These are phyloP conservation scores for Leucosporidium scottii DNA, from an alignment of 768 basidiomycete genomes.

Conservation along the genomic window DNA sequence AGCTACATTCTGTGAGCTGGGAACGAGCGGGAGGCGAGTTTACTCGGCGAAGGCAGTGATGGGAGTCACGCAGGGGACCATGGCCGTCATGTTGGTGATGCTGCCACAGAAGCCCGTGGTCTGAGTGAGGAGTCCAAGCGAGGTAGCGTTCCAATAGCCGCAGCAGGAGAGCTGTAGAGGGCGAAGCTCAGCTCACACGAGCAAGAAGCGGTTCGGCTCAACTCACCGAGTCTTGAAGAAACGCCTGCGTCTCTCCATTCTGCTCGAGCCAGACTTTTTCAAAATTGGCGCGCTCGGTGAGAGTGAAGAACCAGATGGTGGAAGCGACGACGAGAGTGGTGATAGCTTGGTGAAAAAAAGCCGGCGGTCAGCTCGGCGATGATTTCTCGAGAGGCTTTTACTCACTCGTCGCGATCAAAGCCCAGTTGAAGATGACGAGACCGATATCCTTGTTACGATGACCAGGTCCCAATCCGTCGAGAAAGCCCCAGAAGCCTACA, in stretches of 20 bases:
- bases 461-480: neutral
- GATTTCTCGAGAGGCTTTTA: neutral
- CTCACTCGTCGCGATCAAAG: neutral
- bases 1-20: neutral
- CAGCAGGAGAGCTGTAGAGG: conserved; percentile 18
- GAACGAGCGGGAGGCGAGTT: neutral
- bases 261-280: conserved; percentile 6
- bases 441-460: conserved; percentile 1
- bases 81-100: conserved; percentile 1
- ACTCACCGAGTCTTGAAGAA: conserved; percentile 25
- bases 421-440: conserved; percentile 3
- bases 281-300: conserved; percentile 8
- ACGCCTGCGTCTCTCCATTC: neutral
- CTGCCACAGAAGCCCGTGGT: conserved; percentile 17
- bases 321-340: conserved; percentile 3
- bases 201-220: no score
- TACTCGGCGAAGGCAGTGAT: conserved; percentile 12
- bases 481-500: conserved; percentile 5
- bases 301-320: conserved; percentile 30
- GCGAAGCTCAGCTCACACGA: no score
- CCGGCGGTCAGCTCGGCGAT: no score
- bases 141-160: conserved; percentile 17
- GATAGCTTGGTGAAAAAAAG: neutral
- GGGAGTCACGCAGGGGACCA: conserved; percentile 10
- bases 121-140: conserved; percentile 11